A percentile compares a stretch with the other conserved stretches of the same genome.
Conservation (phyloP, 1,284 basidiomycete species). For the Phylloporus gajari region DNA sequence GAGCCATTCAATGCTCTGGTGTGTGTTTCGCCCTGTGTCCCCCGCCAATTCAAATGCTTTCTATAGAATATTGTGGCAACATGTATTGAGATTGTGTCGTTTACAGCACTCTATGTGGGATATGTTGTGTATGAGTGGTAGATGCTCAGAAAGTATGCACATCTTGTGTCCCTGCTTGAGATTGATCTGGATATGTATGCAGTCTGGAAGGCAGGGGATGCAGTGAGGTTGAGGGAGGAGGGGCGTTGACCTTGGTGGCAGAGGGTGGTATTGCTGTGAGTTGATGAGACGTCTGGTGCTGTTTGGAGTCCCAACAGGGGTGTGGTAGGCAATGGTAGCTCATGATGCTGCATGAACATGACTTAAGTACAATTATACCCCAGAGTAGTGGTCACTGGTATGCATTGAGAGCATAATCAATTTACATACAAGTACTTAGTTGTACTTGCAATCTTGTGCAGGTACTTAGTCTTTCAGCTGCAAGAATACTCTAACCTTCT, state of each 20-base stretch:
- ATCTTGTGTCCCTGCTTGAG: conserved; percentile 48
- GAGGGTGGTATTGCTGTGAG: not conserved
- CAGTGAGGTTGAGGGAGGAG: conserved; percentile 44
- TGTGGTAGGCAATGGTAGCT: too few species aligned
- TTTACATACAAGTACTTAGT: too few species aligned
- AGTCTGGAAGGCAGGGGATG: conserved; percentile 57
- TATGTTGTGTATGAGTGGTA: conserved; percentile 48
- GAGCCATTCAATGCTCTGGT: conserved; percentile 49
- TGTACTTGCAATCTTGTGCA: too few species aligned
- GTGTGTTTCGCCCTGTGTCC: conserved; percentile 10
- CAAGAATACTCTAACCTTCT: too few species aligned
- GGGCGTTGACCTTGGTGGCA: conserved; percentile 28
- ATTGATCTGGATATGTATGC: conserved; percentile 62
- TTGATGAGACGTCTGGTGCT: not conserved
- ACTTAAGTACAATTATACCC: too few species aligned
- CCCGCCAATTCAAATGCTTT: too few species aligned
- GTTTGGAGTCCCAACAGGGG: too few species aligned
- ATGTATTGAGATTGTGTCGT: conserved; percentile 52
- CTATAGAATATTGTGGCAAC: conserved; percentile 54
- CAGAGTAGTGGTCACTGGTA: too few species aligned
- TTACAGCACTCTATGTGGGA: conserved; percentile 48
- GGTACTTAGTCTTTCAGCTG: too few species aligned
- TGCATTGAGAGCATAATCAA: too few species aligned
- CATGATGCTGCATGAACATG: too few species aligned
- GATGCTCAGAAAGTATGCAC: conserved; percentile 28